Evolutionary conservation across 352 stramenopile genomes (phyloP), one percentile per base, ranked within the genome.

Genomic region (Thalassiosira oceanica): DNA sequence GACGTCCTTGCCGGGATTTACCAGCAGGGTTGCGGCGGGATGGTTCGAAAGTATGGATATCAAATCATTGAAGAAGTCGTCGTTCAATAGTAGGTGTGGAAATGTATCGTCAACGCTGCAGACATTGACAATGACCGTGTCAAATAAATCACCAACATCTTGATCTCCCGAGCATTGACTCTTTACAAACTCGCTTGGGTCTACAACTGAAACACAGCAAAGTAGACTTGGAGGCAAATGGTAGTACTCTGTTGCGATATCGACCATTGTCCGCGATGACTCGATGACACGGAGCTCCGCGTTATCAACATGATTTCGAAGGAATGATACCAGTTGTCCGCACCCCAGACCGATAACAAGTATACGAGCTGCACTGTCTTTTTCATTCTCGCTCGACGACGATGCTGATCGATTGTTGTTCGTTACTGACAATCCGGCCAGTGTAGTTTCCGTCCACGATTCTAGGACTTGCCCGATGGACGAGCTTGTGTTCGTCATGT

Each of bases 191-290:
- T 61, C 52, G n/a, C 20, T 53, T 21, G 52, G 52, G 39, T 61
- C 37, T 13, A 36, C 16, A n/a, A 61, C 36, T 36, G 36, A 18
- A 35, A 61, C 15, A 15, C 46, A 27, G 5, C 48, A 26, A 35
- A n/a, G n/a, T n/a, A n/a, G n/a, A n/a, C n/a, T 24, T 13, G 35
- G 0, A 5, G 23, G 35, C 11, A 37, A 15, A 26, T 3, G 50
- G 39, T 36, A 61, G 13, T 61, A 50, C n/a, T 61, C 27, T 3
- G 50, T n/a, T n/a, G 52, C 52, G 50, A 61, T 61, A n/a, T 61
- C 52, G 15, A 61, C 37, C 36, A 61, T 61, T 35, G 13, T n/a
- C 28, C 50, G 52, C 11, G 52, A 61, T 36, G 7, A 11, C 28
- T 61, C 52, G 31, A 61, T 15, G 36, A 61, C 24, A 24, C 13